Evolutionary conservation across 2,329 filamentous ascomycete genomes (phyloP), one percentile per base, ranked within the genome.

Genomic region (Fusarium buharicum): DNA sequence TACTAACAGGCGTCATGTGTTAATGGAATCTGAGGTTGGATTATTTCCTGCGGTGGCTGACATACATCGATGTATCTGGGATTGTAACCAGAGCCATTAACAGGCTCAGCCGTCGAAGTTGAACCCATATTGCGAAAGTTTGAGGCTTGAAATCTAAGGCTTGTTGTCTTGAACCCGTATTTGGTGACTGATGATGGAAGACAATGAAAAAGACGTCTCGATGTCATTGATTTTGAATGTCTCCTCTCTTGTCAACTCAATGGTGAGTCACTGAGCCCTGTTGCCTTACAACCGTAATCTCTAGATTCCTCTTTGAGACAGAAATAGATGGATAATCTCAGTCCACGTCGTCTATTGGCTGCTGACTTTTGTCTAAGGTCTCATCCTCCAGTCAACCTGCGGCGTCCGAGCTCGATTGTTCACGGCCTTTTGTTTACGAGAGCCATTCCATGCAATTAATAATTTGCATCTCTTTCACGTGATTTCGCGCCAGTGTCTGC

Each of bases 11-110:
- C 38, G 41, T 50, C 50, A 40, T 49, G 41, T 68, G 63, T 71
- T 55, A 68, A 67, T 40, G 45, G 49, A 13, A 47, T 47, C 41
- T 37, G 51, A 54, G 24, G 30, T 43, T 22, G 48, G 31, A 62
- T 40, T 41, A 52, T 38, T 39, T 14, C 33, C 17, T 12, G 20
- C 22, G 28, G 38, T 18, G 39, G 18, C 8, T 43, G 22, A 60
- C 82, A 70, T 78, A 88, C 86, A 83, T 89, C 86, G 59, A 88
- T 83, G 68, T 87, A 89, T 70, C 84, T 79, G 11, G 84, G 84
- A 12, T 59, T 68, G 55, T 77, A 76, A 36, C 57, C 34, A 18
- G 67, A 49, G 49, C 28, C 55, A 36, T 50, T 50, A 37, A 53
- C 44, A 27, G 60, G 52, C 50, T 62, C 66, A 20, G 58, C 41